Evolutionary conservation across 495 filamentous ascomycete species (phyloP).

Genomic region (Bryoglossum gracile): DNA sequence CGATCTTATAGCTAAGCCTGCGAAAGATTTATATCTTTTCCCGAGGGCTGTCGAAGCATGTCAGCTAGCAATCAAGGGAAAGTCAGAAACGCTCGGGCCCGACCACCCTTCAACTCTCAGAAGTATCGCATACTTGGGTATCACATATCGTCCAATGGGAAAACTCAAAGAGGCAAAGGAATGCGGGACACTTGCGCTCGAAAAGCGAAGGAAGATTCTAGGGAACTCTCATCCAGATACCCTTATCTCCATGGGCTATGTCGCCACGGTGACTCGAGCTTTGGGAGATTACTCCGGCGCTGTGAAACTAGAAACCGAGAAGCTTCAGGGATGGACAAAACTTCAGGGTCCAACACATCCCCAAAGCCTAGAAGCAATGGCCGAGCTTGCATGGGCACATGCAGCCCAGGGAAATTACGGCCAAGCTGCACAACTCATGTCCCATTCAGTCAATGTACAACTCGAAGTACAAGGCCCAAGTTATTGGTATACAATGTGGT

Average conservation of each 20-base stretch:
- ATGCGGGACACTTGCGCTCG: slow-evolving; percentile 1
- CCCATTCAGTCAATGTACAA: background rate
- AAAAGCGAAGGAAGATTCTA: background rate
- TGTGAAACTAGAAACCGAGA: slow-evolving; percentile 14
- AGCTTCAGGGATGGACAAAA: slow-evolving; percentile 16
- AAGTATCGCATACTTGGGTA: background rate
- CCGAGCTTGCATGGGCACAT: background rate
- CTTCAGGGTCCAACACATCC: slow-evolving; percentile 7
- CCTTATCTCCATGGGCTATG: slow-evolving; percentile 2
- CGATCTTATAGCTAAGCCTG: too few species aligned
- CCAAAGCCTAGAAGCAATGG: background rate
- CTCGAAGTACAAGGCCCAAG: slow-evolving; percentile 23
- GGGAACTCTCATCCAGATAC: slow-evolving; percentile 5
- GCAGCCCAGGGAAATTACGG: slow-evolving; percentile 5
- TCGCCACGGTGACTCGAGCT: slow-evolving; percentile 21
- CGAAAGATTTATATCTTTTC: too few species aligned
- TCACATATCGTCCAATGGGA: background rate
- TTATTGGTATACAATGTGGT: slow-evolving; percentile 24
- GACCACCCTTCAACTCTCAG: slow-evolving; percentile 5
- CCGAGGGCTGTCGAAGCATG: too few species aligned
- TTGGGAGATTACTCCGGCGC: slow-evolving; percentile 32
- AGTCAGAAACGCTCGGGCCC: slow-evolving; percentile 4
- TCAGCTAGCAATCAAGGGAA: too few species aligned
- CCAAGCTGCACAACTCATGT: slow-evolving; percentile 7
- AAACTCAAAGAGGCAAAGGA: slow-evolving; percentile 10